Evolutionary conservation across 306 rosid genomes (phyloP).

Genomic region (Ceratonia siliqua): DNA sequence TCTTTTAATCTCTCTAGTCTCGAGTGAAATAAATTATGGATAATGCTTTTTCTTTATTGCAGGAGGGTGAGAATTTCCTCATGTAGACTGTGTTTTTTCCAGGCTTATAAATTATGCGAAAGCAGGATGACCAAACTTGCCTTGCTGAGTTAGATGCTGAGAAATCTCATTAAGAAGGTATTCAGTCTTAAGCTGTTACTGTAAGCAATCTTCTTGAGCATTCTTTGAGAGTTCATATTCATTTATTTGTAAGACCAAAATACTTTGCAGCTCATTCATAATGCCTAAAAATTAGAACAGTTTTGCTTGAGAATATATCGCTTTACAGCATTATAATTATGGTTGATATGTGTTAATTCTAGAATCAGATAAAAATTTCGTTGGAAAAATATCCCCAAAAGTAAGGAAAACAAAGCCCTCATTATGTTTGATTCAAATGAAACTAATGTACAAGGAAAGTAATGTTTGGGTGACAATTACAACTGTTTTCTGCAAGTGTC

Average conservation of each 20-base stretch:
- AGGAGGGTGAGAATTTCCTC: background rate
- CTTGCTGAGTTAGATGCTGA: slow-evolving; percentile 52
- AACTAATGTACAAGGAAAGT: too few species aligned
- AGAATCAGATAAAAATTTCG: too few species aligned
- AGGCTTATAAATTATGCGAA: slow-evolving; percentile 58
- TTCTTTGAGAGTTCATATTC: background rate
- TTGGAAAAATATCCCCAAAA: too few species aligned
- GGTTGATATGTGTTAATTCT: background rate
- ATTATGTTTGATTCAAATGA: too few species aligned
- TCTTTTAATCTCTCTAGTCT: background rate
- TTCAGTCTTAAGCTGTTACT: slow-evolving; percentile 48
- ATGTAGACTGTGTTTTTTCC: background rate
- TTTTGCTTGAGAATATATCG: background rate
- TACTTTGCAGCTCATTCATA: background rate
- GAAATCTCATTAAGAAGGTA: slow-evolving; percentile 52
- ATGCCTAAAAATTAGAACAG: background rate
- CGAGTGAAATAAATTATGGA: background rate
- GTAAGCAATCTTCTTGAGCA: slow-evolving; percentile 33
- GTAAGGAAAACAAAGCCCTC: too few species aligned
- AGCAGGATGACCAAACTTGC: slow-evolving; percentile 53
- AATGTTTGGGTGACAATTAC: too few species aligned
- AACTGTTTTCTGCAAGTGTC: too few species aligned
- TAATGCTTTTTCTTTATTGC: too few species aligned
- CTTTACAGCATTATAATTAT: background rate
- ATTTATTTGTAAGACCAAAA: background rate